phyloP scores from a whole-genome alignment of 176 grass and related monocot genomes.

The Metroxylon sagu region DNA sequence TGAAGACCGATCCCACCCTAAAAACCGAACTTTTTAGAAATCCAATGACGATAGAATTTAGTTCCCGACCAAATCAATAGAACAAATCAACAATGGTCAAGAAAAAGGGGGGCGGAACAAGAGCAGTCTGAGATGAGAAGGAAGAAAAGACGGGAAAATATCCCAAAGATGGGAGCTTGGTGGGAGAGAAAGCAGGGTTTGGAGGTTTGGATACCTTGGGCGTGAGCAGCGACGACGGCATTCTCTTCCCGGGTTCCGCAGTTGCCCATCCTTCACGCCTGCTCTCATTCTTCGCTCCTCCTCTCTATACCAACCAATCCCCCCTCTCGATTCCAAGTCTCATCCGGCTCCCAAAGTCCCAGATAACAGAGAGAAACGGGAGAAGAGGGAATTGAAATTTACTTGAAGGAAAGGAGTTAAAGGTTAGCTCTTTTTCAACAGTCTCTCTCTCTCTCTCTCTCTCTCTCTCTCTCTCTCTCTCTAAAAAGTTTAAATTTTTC shows the following conservation, averaged over 20 bases:
- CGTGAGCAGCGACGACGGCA: conserved; percentile 88
- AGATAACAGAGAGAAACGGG: background rate
- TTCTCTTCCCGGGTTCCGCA: conserved; percentile 98
- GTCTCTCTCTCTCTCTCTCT: conserved; percentile 5
- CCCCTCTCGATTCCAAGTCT: conserved; percentile 3
- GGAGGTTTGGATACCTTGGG: conserved; percentile 46
- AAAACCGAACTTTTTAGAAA: too few species aligned
- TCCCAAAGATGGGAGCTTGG: conserved; percentile 1
- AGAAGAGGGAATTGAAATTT: background rate
- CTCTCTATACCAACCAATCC: conserved; percentile 1
- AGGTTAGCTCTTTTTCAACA: background rate
- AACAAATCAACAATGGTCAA: too few species aligned
- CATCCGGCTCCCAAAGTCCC: conserved; percentile 1
- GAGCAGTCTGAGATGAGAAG: background rate
- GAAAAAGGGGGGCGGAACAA: too few species aligned
- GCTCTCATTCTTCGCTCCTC: conserved; percentile 49
- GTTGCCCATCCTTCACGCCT: conserved; percentile 67
- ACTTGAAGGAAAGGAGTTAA: background rate
- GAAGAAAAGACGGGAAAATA: background rate
- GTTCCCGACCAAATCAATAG: too few species aligned
- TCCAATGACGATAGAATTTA: too few species aligned
- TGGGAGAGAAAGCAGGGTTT: background rate
- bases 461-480: conserved; percentile 16
- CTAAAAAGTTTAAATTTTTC: background rate
- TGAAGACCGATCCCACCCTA: too few species aligned